A percentile compares a stretch with the other conserved stretches of the same genome.
phyloP scores from a whole-genome alignment of 192 early-diverging fungal genomes.

The Coemansia sp. region DNA sequence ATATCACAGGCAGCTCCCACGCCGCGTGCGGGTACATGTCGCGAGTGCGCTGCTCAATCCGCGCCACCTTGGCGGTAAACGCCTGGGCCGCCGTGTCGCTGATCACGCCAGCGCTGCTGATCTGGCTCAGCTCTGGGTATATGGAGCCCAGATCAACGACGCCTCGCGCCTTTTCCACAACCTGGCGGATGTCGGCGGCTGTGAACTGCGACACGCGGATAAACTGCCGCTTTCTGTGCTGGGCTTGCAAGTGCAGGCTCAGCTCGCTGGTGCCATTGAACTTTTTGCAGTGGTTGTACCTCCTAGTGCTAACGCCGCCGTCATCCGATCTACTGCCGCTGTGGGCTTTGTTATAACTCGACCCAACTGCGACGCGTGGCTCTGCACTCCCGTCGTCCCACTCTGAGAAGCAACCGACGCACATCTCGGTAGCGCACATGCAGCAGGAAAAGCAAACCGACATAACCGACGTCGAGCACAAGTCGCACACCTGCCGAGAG shows the following conservation, averaged over 20 bases:
- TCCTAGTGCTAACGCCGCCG: neutral
- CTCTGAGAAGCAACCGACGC: constrained; percentile 44
- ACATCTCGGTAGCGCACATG: constrained; percentile 49
- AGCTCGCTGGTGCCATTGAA: neutral
- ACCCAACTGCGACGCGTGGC: neutral
- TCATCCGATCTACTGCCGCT: neutral
- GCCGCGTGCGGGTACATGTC: constrained; percentile 26
- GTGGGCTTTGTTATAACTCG: too few relatives aligned
- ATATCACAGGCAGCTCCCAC: constrained; percentile 37
- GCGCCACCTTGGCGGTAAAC: constrained; percentile 6
- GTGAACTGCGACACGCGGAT: constrained; percentile 17
- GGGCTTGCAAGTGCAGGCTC: neutral
- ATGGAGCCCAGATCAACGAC: neutral
- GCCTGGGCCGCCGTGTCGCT: neutral
- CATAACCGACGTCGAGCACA: constrained; percentile 55
- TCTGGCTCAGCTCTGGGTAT: neutral
- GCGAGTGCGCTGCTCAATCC: constrained; percentile 29
- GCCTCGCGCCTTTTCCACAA: neutral
- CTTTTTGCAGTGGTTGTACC: neutral
- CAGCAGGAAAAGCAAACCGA: constrained; percentile 49
- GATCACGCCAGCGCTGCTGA: constrained; percentile 22
- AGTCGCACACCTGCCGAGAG: constrained; percentile 58
- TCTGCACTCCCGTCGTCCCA: constrained; percentile 12
- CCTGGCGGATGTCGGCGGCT: neutral
- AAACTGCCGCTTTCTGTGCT: constrained; percentile 26